Conservation (phyloP, 805 yeast genomes). For the Barnettozyma sp. region DNA sequence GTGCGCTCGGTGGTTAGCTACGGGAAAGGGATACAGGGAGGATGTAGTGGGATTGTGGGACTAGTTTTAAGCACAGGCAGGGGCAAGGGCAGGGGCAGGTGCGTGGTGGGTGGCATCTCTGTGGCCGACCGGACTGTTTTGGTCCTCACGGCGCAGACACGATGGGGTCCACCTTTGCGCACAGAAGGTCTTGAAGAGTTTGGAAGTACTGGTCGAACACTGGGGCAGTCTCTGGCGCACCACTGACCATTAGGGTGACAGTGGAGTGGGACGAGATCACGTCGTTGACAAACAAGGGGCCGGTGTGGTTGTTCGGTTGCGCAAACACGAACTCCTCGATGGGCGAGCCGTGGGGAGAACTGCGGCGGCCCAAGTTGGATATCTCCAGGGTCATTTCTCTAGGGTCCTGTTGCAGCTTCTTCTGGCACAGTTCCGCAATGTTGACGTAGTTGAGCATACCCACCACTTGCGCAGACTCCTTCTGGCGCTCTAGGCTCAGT, state of each 20-base stretch:
- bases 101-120: too few species aligned
- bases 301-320: constrained; percentile 10
- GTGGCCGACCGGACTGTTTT: too few species aligned
- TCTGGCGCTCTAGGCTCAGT: background rate
- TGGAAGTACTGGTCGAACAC: constrained; percentile 1
- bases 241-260: constrained; percentile 5
- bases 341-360: background rate
- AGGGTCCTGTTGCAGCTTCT: background rate
- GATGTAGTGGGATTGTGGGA: too few species aligned
- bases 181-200: background rate
- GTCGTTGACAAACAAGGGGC: constrained; percentile 7
- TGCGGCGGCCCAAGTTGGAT: constrained; percentile 9
- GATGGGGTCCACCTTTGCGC: too few species aligned
- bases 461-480: constrained; percentile 4
- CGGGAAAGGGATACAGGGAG: too few species aligned
- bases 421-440: background rate
- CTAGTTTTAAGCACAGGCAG: too few species aligned
- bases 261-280: constrained; percentile 4
- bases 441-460: constrained; percentile 8
- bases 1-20: too few species aligned
- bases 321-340: constrained; percentile 7
- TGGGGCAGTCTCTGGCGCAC: constrained; percentile 5
- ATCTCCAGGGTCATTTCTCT: constrained; percentile 6
- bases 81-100: too few species aligned
- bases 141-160: too few species aligned